Conservation (phyloP, 768 basidiomycete species). For the Amanita muscaria region DNA sequence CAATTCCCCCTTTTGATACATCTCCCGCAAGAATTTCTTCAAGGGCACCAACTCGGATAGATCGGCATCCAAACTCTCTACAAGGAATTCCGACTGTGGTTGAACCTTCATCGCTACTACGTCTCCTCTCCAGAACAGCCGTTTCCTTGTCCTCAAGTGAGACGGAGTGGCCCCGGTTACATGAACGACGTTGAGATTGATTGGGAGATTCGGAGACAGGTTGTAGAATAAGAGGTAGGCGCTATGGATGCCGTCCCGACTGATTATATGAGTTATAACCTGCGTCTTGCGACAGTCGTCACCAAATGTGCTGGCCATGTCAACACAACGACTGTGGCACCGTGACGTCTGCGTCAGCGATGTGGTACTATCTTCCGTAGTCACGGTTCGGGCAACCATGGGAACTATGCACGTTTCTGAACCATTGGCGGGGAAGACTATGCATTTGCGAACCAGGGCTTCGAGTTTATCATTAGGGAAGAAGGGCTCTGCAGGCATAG, state of each 20-base stretch:
- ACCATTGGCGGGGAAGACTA: conserved; percentile 8
- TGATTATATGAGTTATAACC: conserved; percentile 3
- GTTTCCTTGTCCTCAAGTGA: conserved; percentile 9
- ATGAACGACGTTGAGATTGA: conserved; percentile 12
- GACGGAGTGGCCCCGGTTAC: conserved; percentile 6
- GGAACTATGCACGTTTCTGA: conserved; percentile 1
- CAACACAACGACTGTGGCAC: too few species aligned
- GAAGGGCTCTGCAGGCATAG: conserved; percentile 10
- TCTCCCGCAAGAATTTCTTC: conserved; percentile 7
- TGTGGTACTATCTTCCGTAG: too few species aligned
- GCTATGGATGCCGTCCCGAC: neutral
- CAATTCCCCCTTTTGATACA: conserved; percentile 6
- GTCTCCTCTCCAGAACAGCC: conserved; percentile 15
- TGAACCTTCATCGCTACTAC: conserved; percentile 12
- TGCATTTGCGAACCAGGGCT: conserved; percentile 12
- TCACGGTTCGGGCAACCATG: too few species aligned
- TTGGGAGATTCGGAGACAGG: conserved; percentile 12
- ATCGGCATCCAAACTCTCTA: conserved; percentile 10
- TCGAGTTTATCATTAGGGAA: conserved; percentile 12
- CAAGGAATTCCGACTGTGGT: conserved; percentile 7
- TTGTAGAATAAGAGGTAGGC: conserved; percentile 11
- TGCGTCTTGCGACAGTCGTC: too few species aligned
- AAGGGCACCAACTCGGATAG: conserved; percentile 7
- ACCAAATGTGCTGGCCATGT: too few species aligned
- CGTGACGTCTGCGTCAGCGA: too few species aligned